A percentile compares a stretch with the other conserved stretches of the same genome.
These are phyloP conservation scores for Arthrobotrys musiformis DNA, from an alignment of 2,329 filamentous ascomycete species.

Conservation along the genomic window DNA sequence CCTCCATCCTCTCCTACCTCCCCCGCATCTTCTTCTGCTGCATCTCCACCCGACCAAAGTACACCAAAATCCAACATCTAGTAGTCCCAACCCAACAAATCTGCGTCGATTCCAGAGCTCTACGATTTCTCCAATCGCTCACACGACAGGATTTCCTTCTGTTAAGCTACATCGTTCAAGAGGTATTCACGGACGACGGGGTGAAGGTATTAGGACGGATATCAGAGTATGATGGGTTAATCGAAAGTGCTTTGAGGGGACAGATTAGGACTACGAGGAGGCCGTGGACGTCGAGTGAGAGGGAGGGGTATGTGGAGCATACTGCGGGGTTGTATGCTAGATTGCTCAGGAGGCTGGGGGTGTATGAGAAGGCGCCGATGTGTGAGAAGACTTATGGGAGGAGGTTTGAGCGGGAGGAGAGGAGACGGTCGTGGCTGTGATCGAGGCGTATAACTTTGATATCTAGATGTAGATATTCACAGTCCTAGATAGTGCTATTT, in stretches of 20 bases:
- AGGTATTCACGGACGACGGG: conserved; percentile 49
- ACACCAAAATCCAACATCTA: conserved; percentile 46
- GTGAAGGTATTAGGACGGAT: conserved; percentile 35
- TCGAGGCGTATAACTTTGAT: neutral
- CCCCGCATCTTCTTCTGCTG: conserved; percentile 17
- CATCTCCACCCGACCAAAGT: conserved; percentile 33
- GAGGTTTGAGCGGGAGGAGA: conserved; percentile 12
- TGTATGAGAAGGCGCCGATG: conserved; percentile 37
- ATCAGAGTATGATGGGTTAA: conserved; percentile 39
- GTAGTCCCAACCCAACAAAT: conserved; percentile 43
- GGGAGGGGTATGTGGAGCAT: conserved; percentile 43
- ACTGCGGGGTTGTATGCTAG: conserved; percentile 43
- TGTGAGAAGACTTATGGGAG: conserved; percentile 33
- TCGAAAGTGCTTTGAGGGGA: conserved; percentile 30
- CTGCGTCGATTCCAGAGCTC: conserved; percentile 18
- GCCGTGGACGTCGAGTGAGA: conserved; percentile 17
- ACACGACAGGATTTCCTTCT: conserved; percentile 29
- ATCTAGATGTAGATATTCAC: neutral
- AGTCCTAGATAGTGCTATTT: neutral
- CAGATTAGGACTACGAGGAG: conserved; percentile 7
- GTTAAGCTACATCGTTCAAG: conserved; percentile 40
- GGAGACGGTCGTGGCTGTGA: neutral
- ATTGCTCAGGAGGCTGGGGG: conserved; percentile 30
- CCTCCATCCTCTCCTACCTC: neutral
- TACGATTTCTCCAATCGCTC: conserved; percentile 37